These are phyloP conservation scores for Penicillium paradoxum DNA, from an alignment of 495 filamentous ascomycete species.

Conservation along the genomic window DNA sequence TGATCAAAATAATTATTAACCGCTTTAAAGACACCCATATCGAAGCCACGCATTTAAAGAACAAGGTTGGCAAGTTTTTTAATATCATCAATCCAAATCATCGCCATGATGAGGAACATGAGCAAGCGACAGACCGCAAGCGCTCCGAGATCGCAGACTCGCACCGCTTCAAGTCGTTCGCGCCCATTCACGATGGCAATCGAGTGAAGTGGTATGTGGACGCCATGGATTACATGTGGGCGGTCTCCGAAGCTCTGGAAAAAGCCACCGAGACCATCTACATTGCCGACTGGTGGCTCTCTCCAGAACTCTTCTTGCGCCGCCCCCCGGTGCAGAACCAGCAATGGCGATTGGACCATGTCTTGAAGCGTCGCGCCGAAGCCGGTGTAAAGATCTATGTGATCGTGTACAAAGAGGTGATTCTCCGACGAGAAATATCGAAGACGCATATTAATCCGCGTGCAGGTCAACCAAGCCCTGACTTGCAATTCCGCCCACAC, in stretches of 20 bases:
- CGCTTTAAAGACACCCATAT: slow-evolving; percentile 33
- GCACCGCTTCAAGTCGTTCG: slow-evolving; percentile 84
- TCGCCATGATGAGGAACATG: slow-evolving; percentile 91
- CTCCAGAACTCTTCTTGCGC: slow-evolving; percentile 85
- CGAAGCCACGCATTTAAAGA: slow-evolving; percentile 50
- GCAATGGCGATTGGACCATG: slow-evolving; percentile 82
- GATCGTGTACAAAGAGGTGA: slow-evolving; percentile 83
- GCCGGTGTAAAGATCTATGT: slow-evolving; percentile 92
- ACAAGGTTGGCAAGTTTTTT: slow-evolving; percentile 62
- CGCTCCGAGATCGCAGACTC: slow-evolving; percentile 63
- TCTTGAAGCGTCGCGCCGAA: slow-evolving; percentile 84
- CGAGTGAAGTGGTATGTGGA: slow-evolving; percentile 97
- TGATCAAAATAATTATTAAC: slow-evolving; percentile 8
- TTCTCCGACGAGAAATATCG: neutral
- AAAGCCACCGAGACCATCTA: slow-evolving; percentile 89
- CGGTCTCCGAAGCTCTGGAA: slow-evolving; percentile 82
- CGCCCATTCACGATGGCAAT: slow-evolving; percentile 78
- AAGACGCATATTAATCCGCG: neutral
- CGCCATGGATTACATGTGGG: slow-evolving; percentile 87
- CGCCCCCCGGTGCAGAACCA: slow-evolving; percentile 74
- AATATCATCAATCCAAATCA: slow-evolving; percentile 84
- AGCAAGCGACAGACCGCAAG: slow-evolving; percentile 76
- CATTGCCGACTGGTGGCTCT: slow-evolving; percentile 96
- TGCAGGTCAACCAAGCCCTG: slow-evolving; percentile 63
- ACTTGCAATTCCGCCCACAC: slow-evolving; percentile 93